These are phyloP conservation scores for Sindora glabra DNA, from an alignment of 306 rosid species.

Conservation along the genomic window DNA sequence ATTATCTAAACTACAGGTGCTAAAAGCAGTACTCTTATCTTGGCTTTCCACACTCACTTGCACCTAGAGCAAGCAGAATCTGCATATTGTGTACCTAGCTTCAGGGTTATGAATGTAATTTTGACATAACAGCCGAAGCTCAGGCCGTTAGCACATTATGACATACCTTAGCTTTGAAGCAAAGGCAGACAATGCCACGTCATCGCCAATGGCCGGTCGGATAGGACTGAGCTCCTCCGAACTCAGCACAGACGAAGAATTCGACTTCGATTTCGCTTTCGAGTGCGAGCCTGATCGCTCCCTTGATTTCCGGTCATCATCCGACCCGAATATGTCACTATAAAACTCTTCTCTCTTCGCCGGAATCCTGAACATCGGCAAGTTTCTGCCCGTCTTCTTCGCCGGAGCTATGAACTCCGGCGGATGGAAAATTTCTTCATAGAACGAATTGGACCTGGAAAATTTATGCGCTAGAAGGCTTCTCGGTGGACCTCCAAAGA, in stretches of 20 bases:
- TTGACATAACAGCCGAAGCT: conserved; percentile 3
- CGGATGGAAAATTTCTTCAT: conserved; percentile 50
- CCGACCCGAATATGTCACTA: conserved; percentile 64
- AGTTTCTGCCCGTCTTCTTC: conserved; percentile 29
- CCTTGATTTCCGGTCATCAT: conserved; percentile 65
- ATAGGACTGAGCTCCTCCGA: conserved; percentile 81
- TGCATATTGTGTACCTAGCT: too few relatives aligned
- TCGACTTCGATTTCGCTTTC: conserved; percentile 56
- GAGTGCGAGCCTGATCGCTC: conserved; percentile 67
- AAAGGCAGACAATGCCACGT: conserved; percentile 59
- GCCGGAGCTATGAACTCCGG: conserved; percentile 25
- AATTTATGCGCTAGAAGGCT: conserved; percentile 43
- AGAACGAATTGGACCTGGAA: conserved; percentile 30
- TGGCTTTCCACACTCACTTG: too few relatives aligned
- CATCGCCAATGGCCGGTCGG: conserved; percentile 51
- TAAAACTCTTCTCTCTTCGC: conserved; percentile 46
- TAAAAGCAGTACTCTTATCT: too few relatives aligned
- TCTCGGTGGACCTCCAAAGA: conserved; percentile 83
- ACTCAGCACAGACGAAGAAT: conserved; percentile 71
- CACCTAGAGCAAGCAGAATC: background rate
- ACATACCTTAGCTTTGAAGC: conserved; percentile 74
- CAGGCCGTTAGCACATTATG: background rate
- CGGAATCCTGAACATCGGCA: conserved; percentile 70
- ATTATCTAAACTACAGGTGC: too few relatives aligned
- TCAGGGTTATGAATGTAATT: too few relatives aligned